Evolutionary conservation across 768 basidiomycete genomes (phyloP), one percentile per base, ranked within the genome.

Genomic region (Lepiota venenata): DNA sequence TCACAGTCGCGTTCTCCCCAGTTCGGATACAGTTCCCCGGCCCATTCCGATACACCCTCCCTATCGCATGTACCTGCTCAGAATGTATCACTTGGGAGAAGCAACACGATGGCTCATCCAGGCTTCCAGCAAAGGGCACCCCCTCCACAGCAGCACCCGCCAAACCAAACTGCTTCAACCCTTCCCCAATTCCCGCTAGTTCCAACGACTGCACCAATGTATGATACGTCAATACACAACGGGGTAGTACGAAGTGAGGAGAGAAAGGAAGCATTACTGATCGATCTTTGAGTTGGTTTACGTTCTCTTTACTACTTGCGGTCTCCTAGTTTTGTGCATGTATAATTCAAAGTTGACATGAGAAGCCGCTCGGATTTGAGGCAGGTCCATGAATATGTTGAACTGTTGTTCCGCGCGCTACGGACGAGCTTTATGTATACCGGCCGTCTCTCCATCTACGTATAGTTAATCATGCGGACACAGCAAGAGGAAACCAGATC

Each of bases 131-230:
- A 58, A 47, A 63, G 60, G 38, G 62, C 61, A 47, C 61, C 68
- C 49, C 64, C 61, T n/a, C 69, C 70, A 36, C 62, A 65, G 60
- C 64, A 51, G 7, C 63, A 61, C 8, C 65, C 63, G 14, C 41
- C 51, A 36, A 42, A 55, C 29, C 47, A 54, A 25, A 51, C 50
- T 21, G 43, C 44, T 11, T 46, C 36, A 50, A 29, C 36, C 14
- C 61, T 88, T 5, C 81, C 87, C 0, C 76, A 78, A 48, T 88
- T 90, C 68, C 88, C 88, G 1, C 72, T 71, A 25, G 87, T 72
- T 5, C 88, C 88, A 4, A 86, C 84, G 3, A 70, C 71, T 11
- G 66, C 73, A 7, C 85, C 88, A 1, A 81, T 84, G 64, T 83
- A 84, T 60, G 71, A 66, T n/a, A 66, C 79, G 4, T 71, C 83